These are phyloP conservation scores for Salvia rosmarinus DNA, from an alignment of 257 asterid species.

Conservation along the genomic window DNA sequence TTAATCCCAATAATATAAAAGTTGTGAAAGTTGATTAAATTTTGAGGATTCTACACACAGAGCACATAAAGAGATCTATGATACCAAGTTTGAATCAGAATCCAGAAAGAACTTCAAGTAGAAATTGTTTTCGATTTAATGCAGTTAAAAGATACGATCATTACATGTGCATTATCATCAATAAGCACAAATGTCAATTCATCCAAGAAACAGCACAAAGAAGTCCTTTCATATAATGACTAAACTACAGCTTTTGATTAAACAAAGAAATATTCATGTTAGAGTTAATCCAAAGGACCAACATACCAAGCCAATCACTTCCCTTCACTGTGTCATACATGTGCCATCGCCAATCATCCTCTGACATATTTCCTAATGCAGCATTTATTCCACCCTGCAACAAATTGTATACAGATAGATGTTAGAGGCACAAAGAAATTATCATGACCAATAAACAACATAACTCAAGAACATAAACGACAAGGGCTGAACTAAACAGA, in stretches of 20 bases:
- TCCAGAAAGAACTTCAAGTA: conserved; percentile 15
- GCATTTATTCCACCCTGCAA: conserved; percentile 97
- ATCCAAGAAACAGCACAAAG: background rate
- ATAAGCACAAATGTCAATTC: background rate
- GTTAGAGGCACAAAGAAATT: conserved; percentile 21
- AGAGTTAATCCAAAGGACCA: conserved; percentile 6
- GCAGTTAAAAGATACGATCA: background rate
- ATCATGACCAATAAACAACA: background rate
- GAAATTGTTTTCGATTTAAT: background rate
- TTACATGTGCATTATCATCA: background rate
- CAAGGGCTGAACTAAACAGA: background rate
- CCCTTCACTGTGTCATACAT: conserved; percentile 99
- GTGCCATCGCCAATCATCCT: conserved; percentile 99
- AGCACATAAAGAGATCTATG: background rate
- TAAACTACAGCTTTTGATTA: conserved; percentile 1
- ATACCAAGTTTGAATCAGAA: background rate
- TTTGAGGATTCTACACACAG: background rate
- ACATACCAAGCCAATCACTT: conserved; percentile 94
- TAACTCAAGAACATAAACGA: background rate
- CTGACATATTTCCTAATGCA: conserved; percentile 93
- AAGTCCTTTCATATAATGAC: background rate
- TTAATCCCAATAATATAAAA: background rate
- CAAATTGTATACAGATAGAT: background rate
- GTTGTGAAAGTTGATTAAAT: background rate
- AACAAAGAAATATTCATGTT: conserved; percentile 1